Base-by-base conservation (phyloP, 1,284 basidiomycete genomes). In the Rhodofomes roseus region DNA sequence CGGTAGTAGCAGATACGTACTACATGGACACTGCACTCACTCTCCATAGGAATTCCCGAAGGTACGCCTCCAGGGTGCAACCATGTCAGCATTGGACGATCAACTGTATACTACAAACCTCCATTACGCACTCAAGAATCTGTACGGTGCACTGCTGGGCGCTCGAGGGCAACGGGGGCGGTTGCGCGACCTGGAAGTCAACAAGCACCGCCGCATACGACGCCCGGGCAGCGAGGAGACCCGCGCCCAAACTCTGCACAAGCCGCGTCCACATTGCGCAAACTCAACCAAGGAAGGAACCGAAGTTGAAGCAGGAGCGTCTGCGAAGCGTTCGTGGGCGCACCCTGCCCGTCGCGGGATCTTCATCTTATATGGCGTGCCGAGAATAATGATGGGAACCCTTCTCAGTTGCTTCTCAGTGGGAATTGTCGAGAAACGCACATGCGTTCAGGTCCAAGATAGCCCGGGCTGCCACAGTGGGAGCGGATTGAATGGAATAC, bases 151-250 rank as follows among this genome's bases (percentile, higher is more conserved):
- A 90, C 66, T 84, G 77, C 63, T 84, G 79, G 16, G 77, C 79
- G 65, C 80, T 75, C 51, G 73, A 70, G 14, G 89, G 87, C 23
- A 90, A 74, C 4, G 84, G 80, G 18, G 85, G 86, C 8, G 89
- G 87, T 64, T 90, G 83, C 6, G 84, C 77, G 57, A 90, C 87
- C 70, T 90, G 89, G 69, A 91, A 91, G 70, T 90, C 80, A 27
- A 86, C 82, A 14, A 90, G 77, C 18, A 80, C 81, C 36, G 76
- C 71, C 18, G 79, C 77, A 25, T 60, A 65, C n/a, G 65, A 65
- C 7, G 65, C 57, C 27, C 54, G 59, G 14, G 66, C 60, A 25
- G 59, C 37, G 23, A 63, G 48, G 20, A 71, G 48, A 20, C 63
- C 59, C 14, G 62, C 60, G n/a, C 60, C 56, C 40, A 63, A 46